Evolutionary conservation across 345 rosid genomes (phyloP), one percentile per base, ranked within the genome.

Genomic region (Carallia brachiata): DNA sequence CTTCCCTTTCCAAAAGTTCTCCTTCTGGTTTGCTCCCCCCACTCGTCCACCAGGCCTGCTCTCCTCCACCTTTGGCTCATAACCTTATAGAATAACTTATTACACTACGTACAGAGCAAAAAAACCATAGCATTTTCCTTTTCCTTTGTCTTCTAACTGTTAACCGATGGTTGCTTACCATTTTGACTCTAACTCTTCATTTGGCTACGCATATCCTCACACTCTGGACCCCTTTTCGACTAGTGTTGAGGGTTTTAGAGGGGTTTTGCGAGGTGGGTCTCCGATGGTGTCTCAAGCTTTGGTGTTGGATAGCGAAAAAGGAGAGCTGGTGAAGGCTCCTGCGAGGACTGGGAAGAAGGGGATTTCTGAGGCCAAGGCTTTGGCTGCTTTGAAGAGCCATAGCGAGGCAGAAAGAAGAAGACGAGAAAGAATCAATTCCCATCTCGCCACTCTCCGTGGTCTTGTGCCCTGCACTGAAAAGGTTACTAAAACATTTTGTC

Each of bases 351-450:
- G 70, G 71, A 87, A 80, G 82, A 86, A 86, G 76, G 82, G 62
- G 30, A 73, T 71, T 27, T 59, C 88, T 3, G 88, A 84, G 65
- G 88, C 79, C 62, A 87, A 85, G 70, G 84, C 77, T 52, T 30
- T 76, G 72, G 81, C 78, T 47, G 92, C 92, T 68, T 77, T 86
- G 78, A 87, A 75, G 84, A 86, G 77, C 80, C 96, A 89, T 47
- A 81, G 92, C 31, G 90, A 84, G 62, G 92, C 96, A 1, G 96
- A 89, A 83, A 86, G 89, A 82, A 85, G 91, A 62, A 83, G 96
- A 55, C 86, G 96, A 63, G 90, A 87, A 56, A 84, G 96, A 79
- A 89, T 89, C 79, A 89, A 89, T 78, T 75, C 87, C 50, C 92
- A 89, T 72, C 87, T 89, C 52, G 83, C 70, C 62, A 82, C 90